Conservation (phyloP, 305 asterid genomes). For the Fraxinus velutina region DNA sequence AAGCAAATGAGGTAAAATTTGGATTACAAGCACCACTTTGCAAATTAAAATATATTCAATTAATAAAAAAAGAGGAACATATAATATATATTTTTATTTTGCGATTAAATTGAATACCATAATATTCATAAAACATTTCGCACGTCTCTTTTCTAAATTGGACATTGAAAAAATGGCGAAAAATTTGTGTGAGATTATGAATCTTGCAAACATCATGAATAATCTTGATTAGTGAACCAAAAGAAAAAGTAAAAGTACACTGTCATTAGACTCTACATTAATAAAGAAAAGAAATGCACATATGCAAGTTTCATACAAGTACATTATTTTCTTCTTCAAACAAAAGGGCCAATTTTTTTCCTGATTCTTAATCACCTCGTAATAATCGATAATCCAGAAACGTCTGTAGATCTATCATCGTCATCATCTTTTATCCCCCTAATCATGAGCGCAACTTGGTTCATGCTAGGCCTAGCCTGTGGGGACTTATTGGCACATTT, state of each 20-base stretch:
- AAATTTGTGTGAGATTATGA: not conserved
- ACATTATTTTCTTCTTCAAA: not conserved
- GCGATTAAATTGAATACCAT: not conserved
- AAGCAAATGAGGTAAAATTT: slow-evolving; percentile 22
- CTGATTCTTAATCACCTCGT: slow-evolving; percentile 23
- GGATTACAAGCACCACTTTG: not conserved
- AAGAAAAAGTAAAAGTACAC: not conserved
- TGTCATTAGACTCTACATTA: not conserved
- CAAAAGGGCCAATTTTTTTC: not conserved
- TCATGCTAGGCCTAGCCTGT: slow-evolving; percentile 52
- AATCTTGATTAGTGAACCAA: not conserved
- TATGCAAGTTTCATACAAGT: not conserved
- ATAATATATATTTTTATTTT: too few relatives aligned
- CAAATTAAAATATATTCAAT: not conserved
- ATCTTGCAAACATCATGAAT: not conserved
- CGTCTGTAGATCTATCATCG: slow-evolving; percentile 62
- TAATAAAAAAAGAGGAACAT: not conserved
- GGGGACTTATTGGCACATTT: slow-evolving; percentile 46
- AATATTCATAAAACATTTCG: not conserved
- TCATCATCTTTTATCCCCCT: slow-evolving; percentile 45
- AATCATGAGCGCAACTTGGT: slow-evolving; percentile 48
- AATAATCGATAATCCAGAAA: slow-evolving; percentile 35
- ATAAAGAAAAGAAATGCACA: not conserved
- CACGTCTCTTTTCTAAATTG: not conserved
- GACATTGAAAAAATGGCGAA: not conserved